Base-by-base conservation (phyloP, 2,329 filamentous ascomycete genomes). In the Colletotrichum lini region DNA sequence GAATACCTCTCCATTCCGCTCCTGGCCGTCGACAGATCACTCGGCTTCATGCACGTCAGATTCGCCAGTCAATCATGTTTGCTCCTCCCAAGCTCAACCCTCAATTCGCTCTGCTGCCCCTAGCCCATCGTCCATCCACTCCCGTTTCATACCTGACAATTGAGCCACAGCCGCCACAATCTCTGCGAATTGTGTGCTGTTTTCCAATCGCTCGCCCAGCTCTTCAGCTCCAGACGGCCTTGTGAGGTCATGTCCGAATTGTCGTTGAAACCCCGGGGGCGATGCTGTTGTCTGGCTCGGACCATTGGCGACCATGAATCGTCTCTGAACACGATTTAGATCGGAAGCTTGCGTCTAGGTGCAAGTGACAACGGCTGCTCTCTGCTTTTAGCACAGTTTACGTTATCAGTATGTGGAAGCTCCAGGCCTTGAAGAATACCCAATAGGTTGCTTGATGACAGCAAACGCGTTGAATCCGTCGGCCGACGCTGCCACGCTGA, bases 41-140 rank as follows among this genome's bases (percentile, higher is more conserved):
- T 70, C 49, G 30, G 60, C 70, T 45, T 38, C 67, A 70, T 70
- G 66, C 70, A 70, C 66, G 70, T 72, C 66, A 72, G 61, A 60
- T 52, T 61, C n/a, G 66, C 60, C 60, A 57, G 58, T 70, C 54
- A 59, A 60, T 38, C 59, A 57, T 16, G 4, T 42, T 60, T 35
- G 23, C 50, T 57, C 54, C 52, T 56, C 69, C 40, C 42, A 65
- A 63, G 42, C 53, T 45, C 45, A 54, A 53, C 3, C 45, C 64
- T 49, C 53, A 30, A 69, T 65, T 72, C 59, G 58, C 58, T 59
- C 52, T 35, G 38, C 47, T 44, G 57, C 44, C 67, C 69, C 45
- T 49, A 60, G 59, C 58, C 40, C 58, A 47, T 49, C 47, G 40
- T 56, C 58, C 59, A 40, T 65, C 69, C 68, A 53, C 30, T 68